A percentile compares a stretch with the other conserved stretches of the same genome.
These are phyloP conservation scores for Mortierella antarctica DNA, from an alignment of 192 early-diverging fungal species.

Conservation along the genomic window DNA sequence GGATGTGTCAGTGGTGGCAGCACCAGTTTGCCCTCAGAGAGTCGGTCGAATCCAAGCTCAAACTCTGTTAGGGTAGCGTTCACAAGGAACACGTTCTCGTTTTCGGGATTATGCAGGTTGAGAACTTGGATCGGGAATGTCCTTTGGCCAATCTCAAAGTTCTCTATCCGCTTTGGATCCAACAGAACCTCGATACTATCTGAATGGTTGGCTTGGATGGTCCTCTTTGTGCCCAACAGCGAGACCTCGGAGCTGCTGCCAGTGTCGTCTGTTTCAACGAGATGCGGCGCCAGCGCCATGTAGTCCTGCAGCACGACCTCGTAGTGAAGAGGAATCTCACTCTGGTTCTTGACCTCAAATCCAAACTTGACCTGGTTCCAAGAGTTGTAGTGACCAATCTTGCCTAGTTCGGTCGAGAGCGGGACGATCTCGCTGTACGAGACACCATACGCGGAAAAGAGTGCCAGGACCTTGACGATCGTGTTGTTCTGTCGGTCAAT, in stretches of 20 bases:
- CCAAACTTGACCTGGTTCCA: conserved; percentile 71
- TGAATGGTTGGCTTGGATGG: conserved; percentile 28
- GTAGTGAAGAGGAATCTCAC: conserved; percentile 73
- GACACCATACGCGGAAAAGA: conserved; percentile 69
- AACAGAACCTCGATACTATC: conserved; percentile 68
- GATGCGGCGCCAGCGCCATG: conserved; percentile 55
- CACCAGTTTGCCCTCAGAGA: conserved; percentile 72
- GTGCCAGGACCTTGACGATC: conserved; percentile 69
- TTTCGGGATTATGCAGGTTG: conserved; percentile 77
- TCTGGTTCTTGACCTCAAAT: conserved; percentile 72
- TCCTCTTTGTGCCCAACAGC: conserved; percentile 27
- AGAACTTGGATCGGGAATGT: conserved; percentile 62
- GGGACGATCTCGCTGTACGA: conserved; percentile 59
- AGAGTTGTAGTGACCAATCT: conserved; percentile 79
- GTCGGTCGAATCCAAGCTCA: conserved; percentile 80
- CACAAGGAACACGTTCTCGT: conserved; percentile 63
- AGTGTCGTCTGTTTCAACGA: neutral
- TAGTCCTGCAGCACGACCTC: conserved; percentile 58
- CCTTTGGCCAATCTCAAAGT: conserved; percentile 60
- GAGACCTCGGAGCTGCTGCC: neutral
- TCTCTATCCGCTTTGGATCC: conserved; percentile 69
- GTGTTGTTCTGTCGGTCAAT: conserved; percentile 62
- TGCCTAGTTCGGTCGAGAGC: conserved; percentile 76
- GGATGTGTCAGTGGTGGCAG: conserved; percentile 82
- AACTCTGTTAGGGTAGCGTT: conserved; percentile 72